These are phyloP conservation scores for Cryphonectria carpinicola DNA, from an alignment of 2,329 filamentous ascomycete genomes.

Conservation along the genomic window DNA sequence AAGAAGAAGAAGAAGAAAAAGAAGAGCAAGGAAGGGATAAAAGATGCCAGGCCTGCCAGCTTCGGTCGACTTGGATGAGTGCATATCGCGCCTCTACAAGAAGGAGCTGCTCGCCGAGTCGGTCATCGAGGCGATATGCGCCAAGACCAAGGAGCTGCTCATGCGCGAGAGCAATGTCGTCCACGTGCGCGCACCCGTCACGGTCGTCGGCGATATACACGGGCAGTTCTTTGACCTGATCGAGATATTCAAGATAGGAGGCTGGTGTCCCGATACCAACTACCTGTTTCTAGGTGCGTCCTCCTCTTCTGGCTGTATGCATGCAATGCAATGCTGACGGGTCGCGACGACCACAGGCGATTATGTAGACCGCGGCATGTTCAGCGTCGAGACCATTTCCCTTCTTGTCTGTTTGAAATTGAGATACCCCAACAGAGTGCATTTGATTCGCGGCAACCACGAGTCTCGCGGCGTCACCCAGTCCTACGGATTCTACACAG, in stretches of 20 bases:
- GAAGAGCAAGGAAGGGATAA: constrained; percentile 2
- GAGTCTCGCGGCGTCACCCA: constrained; percentile 97
- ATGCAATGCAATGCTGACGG: constrained; percentile 17
- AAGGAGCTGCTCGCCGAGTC: constrained; percentile 95
- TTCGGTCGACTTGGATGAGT: constrained; percentile 98
- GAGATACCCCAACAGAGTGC: constrained; percentile 92
- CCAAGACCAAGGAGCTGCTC: constrained; percentile 96
- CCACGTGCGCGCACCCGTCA: constrained; percentile 92
- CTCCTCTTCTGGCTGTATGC: not conserved
- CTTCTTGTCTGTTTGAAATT: constrained; percentile 96
- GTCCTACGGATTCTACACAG: constrained; percentile 98
- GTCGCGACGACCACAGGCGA: constrained; percentile 63
- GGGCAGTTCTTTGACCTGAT: constrained; percentile 99
- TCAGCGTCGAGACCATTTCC: constrained; percentile 98
- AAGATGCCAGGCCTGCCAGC: constrained; percentile 58
- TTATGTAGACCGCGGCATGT: constrained; percentile 97
- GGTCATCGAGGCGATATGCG: constrained; percentile 98
- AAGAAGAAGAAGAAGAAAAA: not conserved
- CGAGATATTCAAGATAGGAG: constrained; percentile 98
- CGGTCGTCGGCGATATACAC: constrained; percentile 97
- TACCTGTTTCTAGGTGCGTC: constrained; percentile 88
- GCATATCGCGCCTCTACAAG: constrained; percentile 94
- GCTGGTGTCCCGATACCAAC: constrained; percentile 96
- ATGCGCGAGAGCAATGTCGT: constrained; percentile 99
- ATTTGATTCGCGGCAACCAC: constrained; percentile 96